Conservation (phyloP, 805 yeast genomes). For the Priceomyces melissophilus region DNA sequence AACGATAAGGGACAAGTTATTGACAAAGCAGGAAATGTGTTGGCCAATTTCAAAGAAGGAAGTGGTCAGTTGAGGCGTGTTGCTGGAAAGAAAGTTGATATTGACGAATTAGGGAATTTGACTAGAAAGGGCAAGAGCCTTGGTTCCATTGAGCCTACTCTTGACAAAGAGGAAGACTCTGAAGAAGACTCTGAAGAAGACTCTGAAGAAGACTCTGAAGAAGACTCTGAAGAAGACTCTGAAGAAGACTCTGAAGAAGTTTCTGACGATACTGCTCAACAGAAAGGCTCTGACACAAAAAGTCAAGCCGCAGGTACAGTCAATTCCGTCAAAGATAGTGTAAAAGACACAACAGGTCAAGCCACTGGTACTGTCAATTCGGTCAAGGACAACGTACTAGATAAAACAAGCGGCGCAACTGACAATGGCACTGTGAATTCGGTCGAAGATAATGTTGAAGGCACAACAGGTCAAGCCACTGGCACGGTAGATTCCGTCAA, state of each 20-base stretch:
- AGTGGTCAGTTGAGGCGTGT: not conserved
- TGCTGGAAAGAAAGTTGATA: slow-evolving; percentile 2
- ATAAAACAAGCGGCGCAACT: not conserved
- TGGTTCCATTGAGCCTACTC: slow-evolving; percentile 1
- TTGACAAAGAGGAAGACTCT: not conserved
- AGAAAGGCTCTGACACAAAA: no score
- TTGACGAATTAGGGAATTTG: not conserved
- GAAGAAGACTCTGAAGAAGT: no score
- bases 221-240: not conserved
- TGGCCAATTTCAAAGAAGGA: slow-evolving; percentile 1
- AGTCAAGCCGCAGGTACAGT: not conserved
- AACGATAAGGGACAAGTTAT: not conserved
- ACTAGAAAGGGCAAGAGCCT: not conserved
- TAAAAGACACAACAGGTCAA: not conserved
- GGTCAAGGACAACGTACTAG: no score
- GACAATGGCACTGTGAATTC: slow-evolving; percentile 1
- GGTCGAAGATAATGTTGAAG: slow-evolving; percentile 2
- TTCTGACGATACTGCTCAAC: no score
- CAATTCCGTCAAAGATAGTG: not conserved
- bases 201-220: no score
- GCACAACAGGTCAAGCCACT: not conserved
- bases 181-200: no score
- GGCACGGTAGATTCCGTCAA: not conserved
- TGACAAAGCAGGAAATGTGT: slow-evolving; percentile 1
- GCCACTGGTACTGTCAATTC: not conserved